A percentile compares a stretch with the other conserved stretches of the same genome.
These are phyloP conservation scores for Sporisorium exsertum DNA, from an alignment of 1,284 basidiomycete species.

Conservation along the genomic window DNA sequence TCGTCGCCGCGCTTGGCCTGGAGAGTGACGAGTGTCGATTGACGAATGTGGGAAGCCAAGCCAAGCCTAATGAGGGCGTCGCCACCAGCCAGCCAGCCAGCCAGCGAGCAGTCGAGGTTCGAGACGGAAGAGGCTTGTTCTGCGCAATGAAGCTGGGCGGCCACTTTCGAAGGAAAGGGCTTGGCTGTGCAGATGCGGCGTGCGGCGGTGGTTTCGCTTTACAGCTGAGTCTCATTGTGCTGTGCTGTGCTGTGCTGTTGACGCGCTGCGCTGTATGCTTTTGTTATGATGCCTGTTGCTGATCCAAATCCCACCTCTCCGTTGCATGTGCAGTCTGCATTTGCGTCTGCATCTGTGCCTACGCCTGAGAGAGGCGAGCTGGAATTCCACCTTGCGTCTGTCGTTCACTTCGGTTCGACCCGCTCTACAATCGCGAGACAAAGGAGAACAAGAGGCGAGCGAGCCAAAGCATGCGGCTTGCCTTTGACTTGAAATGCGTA, in stretches of 20 bases:
- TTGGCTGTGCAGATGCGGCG: conserved; percentile 5
- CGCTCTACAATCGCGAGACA: too few species aligned
- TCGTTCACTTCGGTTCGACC: neutral
- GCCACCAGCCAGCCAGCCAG: neutral
- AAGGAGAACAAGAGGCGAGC: too few species aligned
- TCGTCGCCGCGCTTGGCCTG: too few species aligned
- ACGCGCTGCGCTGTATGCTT: too few species aligned
- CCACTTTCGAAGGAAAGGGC: neutral
- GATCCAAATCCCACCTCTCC: neutral
- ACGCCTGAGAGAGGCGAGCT: neutral
- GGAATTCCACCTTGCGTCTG: neutral
- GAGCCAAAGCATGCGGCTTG: too few species aligned
- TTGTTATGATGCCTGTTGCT: neutral
- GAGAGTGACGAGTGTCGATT: too few species aligned
- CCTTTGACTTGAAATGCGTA: too few species aligned
- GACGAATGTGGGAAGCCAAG: neutral
- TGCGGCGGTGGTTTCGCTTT: neutral
- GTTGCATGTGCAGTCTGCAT: neutral
- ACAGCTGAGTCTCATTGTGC: too few species aligned
- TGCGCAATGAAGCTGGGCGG: neutral
- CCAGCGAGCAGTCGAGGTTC: too few species aligned
- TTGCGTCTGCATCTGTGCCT: too few species aligned
- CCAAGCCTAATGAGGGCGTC: neutral
- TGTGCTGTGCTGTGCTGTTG: neutral
- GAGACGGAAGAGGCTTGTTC: neutral